phyloP scores from a whole-genome alignment of 1,284 basidiomycete species.

The Afroboletus lepidellus region DNA sequence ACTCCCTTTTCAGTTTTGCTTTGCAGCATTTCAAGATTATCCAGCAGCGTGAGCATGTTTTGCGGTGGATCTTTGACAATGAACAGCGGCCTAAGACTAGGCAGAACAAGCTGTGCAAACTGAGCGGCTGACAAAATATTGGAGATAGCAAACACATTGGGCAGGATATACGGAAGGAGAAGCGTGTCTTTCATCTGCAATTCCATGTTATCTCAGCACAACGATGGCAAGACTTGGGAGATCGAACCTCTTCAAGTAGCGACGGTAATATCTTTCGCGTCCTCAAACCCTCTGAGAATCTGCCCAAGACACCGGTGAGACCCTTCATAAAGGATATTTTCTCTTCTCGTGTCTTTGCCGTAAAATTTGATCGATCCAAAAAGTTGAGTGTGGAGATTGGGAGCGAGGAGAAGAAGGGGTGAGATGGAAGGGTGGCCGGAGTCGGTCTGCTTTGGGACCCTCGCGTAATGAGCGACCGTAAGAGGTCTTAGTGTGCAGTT shows the following conservation, averaged over 20 bases:
- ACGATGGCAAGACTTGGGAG: constrained; percentile 1
- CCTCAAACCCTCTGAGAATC: constrained; percentile 85
- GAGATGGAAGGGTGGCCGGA: constrained; percentile 75
- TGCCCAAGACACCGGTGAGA: constrained; percentile 76
- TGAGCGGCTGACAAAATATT: constrained; percentile 75
- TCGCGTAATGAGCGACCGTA: constrained; percentile 78
- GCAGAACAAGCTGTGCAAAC: constrained; percentile 82
- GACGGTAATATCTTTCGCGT: constrained; percentile 93
- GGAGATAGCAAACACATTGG: constrained; percentile 94
- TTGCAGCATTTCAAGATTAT: constrained; percentile 86
- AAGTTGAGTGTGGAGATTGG: constrained; percentile 97
- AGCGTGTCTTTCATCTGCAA: constrained; percentile 88
- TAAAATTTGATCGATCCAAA: constrained; percentile 93
- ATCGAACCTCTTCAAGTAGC: constrained; percentile 83
- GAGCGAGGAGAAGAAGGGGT: constrained; percentile 94
- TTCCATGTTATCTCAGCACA: constrained; percentile 11
- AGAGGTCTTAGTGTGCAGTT: constrained; percentile 53
- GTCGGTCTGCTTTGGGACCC: constrained; percentile 72
- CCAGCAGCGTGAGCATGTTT: constrained; percentile 91
- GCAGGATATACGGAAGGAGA: constrained; percentile 93
- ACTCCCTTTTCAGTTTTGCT: constrained; percentile 84
- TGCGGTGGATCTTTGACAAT: constrained; percentile 93
- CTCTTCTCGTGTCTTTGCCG: constrained; percentile 91
- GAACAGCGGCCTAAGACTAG: constrained; percentile 90
- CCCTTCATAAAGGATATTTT: constrained; percentile 97